Evolutionary conservation across 2,329 filamentous ascomycete species (phyloP).

Genomic region (Cladophialophora yegresii): DNA sequence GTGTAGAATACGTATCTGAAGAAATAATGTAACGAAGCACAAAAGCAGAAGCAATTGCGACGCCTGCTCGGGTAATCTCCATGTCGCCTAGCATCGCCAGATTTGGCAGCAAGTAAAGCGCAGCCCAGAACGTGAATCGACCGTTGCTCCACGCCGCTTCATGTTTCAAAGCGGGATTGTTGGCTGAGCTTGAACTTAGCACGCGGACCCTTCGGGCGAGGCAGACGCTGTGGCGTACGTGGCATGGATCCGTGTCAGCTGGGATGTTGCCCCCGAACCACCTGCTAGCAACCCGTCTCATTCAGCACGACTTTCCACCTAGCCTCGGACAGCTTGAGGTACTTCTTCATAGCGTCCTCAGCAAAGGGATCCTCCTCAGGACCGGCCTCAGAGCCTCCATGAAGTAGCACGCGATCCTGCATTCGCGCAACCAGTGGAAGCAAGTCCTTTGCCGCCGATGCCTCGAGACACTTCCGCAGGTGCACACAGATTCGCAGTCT

Average conservation of each 20-base stretch:
- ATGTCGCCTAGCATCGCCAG: no score
- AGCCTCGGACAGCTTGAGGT: slow-evolving; percentile 11
- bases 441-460: slow-evolving; percentile 18
- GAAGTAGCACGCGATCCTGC: background rate
- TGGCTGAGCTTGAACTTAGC: no score
- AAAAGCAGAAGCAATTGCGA: background rate
- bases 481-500: slow-evolving; percentile 15
- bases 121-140: no score
- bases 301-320: slow-evolving; percentile 13
- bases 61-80: no score
- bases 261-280: no score
- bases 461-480: slow-evolving; percentile 16
- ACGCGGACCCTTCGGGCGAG: no score
- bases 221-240: no score
- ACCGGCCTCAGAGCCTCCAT: background rate
- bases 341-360: slow-evolving; percentile 20
- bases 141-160: background rate
- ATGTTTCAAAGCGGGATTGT: no score
- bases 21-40: no score
- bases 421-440: slow-evolving; percentile 15
- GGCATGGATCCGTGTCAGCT: no score
- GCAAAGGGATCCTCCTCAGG: background rate
- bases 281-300: slow-evolving; percentile 19
- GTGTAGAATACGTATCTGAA: background rate
- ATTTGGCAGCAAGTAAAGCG: no score